A percentile compares a stretch with the other conserved stretches of the same genome.
Conservation (phyloP, 139 green algal species). For the Klebsormidium nitens region DNA sequence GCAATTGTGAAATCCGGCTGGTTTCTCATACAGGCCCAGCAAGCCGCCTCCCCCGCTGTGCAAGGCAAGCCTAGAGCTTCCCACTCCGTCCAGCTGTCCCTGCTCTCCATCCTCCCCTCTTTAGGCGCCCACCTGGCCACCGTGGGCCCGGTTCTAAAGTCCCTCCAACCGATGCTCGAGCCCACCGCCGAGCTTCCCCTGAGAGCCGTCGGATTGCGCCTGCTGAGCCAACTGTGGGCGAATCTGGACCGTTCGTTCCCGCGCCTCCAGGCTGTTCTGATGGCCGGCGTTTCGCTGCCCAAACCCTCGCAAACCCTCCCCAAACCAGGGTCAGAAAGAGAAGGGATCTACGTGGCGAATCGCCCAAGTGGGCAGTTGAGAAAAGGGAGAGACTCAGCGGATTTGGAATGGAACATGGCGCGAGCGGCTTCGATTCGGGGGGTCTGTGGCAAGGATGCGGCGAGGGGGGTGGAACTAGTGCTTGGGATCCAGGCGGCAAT, state of each 20-base stretch:
- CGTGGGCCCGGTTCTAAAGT: neutral
- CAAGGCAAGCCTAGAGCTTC: too few relatives aligned
- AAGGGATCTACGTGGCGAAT: too few relatives aligned
- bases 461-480: neutral
- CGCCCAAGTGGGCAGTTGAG: too few relatives aligned
- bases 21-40: too few relatives aligned
- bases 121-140: conserved; percentile 6
- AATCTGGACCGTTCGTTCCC: neutral
- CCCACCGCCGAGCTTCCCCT: neutral
- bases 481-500: conserved; percentile 1
- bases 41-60: too few relatives aligned
- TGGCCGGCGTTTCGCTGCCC: neutral
- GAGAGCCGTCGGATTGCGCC: conserved; percentile 1
- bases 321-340: too few relatives aligned
- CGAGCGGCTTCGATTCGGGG: neutral
- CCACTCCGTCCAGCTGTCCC: too few relatives aligned
- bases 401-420: too few relatives aligned
- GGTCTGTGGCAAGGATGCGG: neutral
- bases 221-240: neutral
- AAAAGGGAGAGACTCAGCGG: too few relatives aligned
- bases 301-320: neutral
- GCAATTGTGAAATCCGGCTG: too few relatives aligned
- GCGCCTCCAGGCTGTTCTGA: conserved; percentile 1
- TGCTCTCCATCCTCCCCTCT: too few relatives aligned
- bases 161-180: neutral